These are phyloP conservation scores for Amanita pseudoporphyria DNA, from an alignment of 768 basidiomycete species.

Conservation along the genomic window DNA sequence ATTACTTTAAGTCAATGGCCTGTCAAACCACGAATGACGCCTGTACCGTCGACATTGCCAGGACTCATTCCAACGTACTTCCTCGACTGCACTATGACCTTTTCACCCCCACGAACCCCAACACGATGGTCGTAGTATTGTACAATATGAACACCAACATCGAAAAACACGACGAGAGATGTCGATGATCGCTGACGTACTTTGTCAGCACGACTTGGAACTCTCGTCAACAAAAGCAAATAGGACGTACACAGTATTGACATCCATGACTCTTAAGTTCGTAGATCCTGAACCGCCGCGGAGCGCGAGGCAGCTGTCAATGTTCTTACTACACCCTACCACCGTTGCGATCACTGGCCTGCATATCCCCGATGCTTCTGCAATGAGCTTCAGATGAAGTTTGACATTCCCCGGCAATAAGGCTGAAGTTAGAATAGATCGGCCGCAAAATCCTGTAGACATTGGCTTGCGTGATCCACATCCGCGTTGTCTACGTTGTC, in stretches of 20 bases:
- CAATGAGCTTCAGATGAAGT: constrained; percentile 84
- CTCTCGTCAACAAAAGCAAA: too few relatives aligned
- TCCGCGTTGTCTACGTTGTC: constrained; percentile 98
- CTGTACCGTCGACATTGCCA: constrained; percentile 39
- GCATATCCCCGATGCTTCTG: constrained; percentile 83
- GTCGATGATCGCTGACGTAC: constrained; percentile 85
- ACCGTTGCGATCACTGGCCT: constrained; percentile 54
- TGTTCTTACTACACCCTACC: constrained; percentile 64
- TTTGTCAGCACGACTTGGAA: constrained; percentile 90
- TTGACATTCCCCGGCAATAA: constrained; percentile 98
- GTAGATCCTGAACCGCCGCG: too few relatives aligned
- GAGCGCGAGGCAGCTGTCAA: constrained; percentile 43
- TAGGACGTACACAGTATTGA: constrained; percentile 98
- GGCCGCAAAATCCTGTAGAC: constrained; percentile 76
- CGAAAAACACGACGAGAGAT: background rate
- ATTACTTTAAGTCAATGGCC: too few relatives aligned
- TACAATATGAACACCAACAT: constrained; percentile 5
- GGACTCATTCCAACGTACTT: constrained; percentile 87
- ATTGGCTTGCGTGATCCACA: constrained; percentile 86
- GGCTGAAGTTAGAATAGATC: constrained; percentile 91
- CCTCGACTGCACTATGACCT: constrained; percentile 83
- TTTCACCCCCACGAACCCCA: constrained; percentile 98
- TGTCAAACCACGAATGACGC: background rate
- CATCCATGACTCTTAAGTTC: constrained; percentile 3
- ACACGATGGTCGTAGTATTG: constrained; percentile 93